Base-by-base conservation (phyloP, 2,329 filamentous ascomycete genomes). In the Penicillium sclerotigenum region DNA sequence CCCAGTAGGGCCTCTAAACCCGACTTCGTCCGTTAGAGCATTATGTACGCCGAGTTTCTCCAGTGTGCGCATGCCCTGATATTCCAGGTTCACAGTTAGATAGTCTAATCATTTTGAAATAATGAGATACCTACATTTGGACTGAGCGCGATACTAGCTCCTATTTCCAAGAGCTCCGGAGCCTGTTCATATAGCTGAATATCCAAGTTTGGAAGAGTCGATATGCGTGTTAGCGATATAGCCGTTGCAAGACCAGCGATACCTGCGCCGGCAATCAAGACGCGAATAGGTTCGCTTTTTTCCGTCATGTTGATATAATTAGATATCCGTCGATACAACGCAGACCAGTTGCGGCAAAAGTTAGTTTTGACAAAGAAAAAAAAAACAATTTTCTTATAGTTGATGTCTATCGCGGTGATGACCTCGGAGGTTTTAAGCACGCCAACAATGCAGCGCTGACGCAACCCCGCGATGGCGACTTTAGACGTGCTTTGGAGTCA, bases 181-280 rank as follows among this genome's bases (percentile, higher is more conserved):
- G 81, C 77, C 37, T 76, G 74, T 54, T 83, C 81, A 59, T 81
- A 83, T 24, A 83, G 67, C 55, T 81, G 73, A 0, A 82, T 73
- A 22, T 77, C 70, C 34, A 81, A 65, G 9, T 73, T 67, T 62
- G 11, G 24, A 26, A 59, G 6, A 11, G 36, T 31, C 5, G 60
- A 52, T 22, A 61, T 48, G 20, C 57, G 54, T 16, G 38, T 24
- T 2, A 82, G 68, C 3, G 78, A 78, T 26, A 81, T 77, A 11
- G 78, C 78, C 2, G 79, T 71, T 14, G 75, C 75, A 5, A 82
- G 73, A 0, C 80, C n/a, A 73, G 51, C 79, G 38, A 83, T 81
- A 20, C 80, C 80, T 24, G 78, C 80, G 28, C 80, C 80, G 3
- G 77, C 69, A 42, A 83, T 79, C 37, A 79, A 75, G 6, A 82